A percentile compares a stretch with the other conserved stretches of the same genome.
Conservation (phyloP, 169 alveolate genomes). For the Hepatocystis sp. region DNA sequence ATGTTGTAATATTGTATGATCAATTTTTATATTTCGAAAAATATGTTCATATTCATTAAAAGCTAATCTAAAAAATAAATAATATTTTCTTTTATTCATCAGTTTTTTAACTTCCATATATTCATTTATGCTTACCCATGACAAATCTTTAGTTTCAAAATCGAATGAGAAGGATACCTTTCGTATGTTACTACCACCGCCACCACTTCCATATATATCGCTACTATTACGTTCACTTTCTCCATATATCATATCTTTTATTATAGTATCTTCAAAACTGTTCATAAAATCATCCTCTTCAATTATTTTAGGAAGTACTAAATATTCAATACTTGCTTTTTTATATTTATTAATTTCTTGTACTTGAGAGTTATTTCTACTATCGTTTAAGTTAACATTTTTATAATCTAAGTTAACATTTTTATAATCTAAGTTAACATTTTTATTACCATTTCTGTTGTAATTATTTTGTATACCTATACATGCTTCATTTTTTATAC, state of each 20-base stretch:
- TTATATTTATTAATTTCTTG: too few species aligned
- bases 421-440: too few species aligned
- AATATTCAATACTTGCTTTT: conserved; percentile 1
- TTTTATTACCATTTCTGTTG: too few species aligned
- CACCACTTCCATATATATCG: neutral
- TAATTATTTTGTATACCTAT: too few species aligned
- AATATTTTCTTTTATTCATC: conserved; percentile 49
- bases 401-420: too few species aligned
- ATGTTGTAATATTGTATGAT: conserved; percentile 66
- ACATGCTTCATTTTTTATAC: too few species aligned
- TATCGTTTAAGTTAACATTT: too few species aligned
- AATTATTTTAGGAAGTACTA: conserved; percentile 20
- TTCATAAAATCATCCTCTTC: conserved; percentile 49
- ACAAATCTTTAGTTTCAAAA: conserved; percentile 58
- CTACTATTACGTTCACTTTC: neutral
- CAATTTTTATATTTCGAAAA: conserved; percentile 59
- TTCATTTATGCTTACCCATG: conserved; percentile 67
- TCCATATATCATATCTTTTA: neutral
- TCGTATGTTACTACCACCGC: neutral
- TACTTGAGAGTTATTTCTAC: too few species aligned
- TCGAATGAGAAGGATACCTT: conserved; percentile 29
- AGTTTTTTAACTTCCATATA: conserved; percentile 49
- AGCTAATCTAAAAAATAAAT: conserved; percentile 46
- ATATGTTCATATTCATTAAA: conserved; percentile 70
- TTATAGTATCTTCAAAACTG: conserved; percentile 21